phyloP scores from a whole-genome alignment of 2,329 filamentous ascomycete genomes.

The Ascocoryne sarcoides region DNA sequence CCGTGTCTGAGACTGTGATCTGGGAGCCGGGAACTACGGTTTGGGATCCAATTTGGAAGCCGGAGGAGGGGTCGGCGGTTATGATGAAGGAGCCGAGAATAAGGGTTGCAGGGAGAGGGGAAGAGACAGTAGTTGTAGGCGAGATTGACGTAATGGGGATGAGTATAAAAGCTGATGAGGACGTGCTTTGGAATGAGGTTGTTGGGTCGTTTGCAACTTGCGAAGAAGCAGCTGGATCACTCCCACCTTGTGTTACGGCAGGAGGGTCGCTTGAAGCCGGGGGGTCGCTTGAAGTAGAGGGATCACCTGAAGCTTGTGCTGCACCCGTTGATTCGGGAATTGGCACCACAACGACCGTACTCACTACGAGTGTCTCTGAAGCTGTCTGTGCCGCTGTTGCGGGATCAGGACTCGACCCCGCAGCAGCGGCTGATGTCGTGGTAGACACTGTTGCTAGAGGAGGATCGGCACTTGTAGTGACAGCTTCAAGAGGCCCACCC shows the following conservation, averaged over 20 bases:
- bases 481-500: background rate
- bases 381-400: background rate
- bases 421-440: background rate
- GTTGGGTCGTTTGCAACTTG: background rate
- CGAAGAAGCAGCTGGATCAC: too few species aligned
- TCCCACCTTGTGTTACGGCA: background rate
- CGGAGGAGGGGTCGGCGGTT: constrained; percentile 2
- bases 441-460: background rate
- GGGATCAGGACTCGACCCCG: background rate
- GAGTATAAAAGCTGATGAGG: background rate
- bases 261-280: background rate
- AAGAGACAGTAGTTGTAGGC: background rate
- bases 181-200: background rate
- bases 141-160: background rate
- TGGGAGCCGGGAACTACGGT: background rate
- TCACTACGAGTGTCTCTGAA: too few species aligned
- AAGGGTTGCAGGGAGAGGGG: background rate
- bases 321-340: background rate
- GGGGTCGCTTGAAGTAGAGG: background rate
- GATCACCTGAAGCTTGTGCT: background rate
- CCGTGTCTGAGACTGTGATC: constrained; percentile 1
- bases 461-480: background rate
- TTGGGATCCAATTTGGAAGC: background rate
- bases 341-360: background rate
- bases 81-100: background rate